phyloP scores from a whole-genome alignment of 2,329 filamentous ascomycete species.

The Calonectria multiphialidica region DNA sequence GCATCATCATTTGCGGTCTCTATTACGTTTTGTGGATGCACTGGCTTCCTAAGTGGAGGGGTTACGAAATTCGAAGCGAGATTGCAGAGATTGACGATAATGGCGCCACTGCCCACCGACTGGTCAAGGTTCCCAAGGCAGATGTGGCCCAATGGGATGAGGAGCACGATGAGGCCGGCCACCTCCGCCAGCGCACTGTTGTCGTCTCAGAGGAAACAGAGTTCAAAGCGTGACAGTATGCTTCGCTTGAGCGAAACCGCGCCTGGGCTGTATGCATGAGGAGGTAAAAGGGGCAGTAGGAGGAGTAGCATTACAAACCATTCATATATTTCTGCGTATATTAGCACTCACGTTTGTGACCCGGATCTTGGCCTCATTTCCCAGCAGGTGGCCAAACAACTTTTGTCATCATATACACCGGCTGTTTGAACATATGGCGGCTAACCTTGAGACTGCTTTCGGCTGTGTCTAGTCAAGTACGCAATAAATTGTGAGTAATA shows the following conservation, averaged over 20 bases:
- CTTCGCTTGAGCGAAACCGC: background rate
- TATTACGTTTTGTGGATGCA: slow-evolving; percentile 74
- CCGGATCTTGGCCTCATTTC: too few relatives aligned
- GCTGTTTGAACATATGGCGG: too few relatives aligned
- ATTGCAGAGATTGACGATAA: slow-evolving; percentile 57
- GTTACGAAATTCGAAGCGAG: slow-evolving; percentile 68
- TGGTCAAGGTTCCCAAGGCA: slow-evolving; percentile 66
- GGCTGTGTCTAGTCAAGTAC: too few relatives aligned
- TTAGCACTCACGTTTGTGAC: too few relatives aligned
- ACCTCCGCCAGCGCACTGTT: slow-evolving; percentile 9
- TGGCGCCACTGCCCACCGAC: slow-evolving; percentile 53
- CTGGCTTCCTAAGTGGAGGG: slow-evolving; percentile 62
- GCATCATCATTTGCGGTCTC: slow-evolving; percentile 63
- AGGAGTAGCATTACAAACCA: too few relatives aligned
- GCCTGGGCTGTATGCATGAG: too few relatives aligned
- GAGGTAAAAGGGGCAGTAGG: too few relatives aligned
- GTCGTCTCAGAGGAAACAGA: background rate
- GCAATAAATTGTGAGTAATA: too few relatives aligned
- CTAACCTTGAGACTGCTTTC: too few relatives aligned
- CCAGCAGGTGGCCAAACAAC: too few relatives aligned
- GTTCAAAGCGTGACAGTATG: background rate
- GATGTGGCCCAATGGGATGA: slow-evolving; percentile 68
- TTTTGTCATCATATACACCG: too few relatives aligned
- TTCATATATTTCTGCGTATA: too few relatives aligned
- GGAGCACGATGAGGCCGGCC: slow-evolving; percentile 64